Conservation (phyloP, 2,329 filamentous ascomycete genomes). For the Epichloe sylvatica region DNA sequence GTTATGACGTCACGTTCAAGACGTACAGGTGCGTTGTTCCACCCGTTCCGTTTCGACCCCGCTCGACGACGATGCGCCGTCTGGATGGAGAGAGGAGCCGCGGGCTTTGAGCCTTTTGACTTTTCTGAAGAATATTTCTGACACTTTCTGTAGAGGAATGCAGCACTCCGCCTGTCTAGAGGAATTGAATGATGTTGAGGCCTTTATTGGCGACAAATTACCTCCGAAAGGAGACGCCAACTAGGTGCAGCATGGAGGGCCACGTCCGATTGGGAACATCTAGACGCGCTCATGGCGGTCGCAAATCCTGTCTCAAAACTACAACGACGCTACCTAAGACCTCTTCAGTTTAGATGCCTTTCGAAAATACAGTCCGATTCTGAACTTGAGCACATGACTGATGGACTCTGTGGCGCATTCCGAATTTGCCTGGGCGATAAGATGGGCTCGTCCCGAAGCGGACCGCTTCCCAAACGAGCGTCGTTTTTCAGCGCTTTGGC, state of each 20-base stretch:
- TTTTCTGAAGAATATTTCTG: background rate
- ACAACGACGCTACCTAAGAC: background rate
- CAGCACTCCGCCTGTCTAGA: constrained; percentile 61
- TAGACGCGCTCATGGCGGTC: no score
- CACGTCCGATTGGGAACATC: background rate
- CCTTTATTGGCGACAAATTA: constrained; percentile 34
- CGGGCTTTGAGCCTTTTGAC: background rate
- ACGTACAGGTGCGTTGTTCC: constrained; percentile 46
- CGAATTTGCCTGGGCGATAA: background rate
- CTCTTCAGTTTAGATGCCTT: background rate
- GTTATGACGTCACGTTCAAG: constrained; percentile 61
- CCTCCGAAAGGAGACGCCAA: constrained; percentile 18
- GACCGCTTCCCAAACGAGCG: background rate
- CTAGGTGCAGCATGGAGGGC: background rate
- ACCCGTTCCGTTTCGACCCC: background rate
- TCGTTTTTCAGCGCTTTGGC: background rate
- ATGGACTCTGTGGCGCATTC: background rate
- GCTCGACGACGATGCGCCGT: background rate
- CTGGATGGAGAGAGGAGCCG: background rate
- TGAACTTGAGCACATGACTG: background rate
- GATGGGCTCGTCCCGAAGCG: background rate
- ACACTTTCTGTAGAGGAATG: constrained; percentile 38
- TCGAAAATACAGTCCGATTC: background rate
- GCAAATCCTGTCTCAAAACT: no score
- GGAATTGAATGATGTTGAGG: constrained; percentile 73